A percentile compares a stretch with the other conserved stretches of the same genome.
Evolutionary conservation across 2,329 filamentous ascomycete species (phyloP).

Genomic region (Didymella sp.): DNA sequence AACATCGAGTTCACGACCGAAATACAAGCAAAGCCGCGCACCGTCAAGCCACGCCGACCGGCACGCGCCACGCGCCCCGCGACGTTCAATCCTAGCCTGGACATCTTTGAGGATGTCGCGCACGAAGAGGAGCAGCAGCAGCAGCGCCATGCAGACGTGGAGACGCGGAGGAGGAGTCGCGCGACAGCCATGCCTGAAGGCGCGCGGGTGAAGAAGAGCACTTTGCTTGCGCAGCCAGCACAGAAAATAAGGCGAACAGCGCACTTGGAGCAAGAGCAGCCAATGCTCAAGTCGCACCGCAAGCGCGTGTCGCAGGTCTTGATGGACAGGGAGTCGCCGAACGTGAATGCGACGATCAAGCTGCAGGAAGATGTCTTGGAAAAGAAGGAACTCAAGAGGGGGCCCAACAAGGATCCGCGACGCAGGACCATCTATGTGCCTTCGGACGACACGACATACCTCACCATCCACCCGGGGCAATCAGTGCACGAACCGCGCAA

Average conservation of each 20-base stretch:
- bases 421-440: slow-evolving; percentile 60
- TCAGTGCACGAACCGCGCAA: slow-evolving; percentile 36
- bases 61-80: slow-evolving; percentile 37
- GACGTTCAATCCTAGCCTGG: slow-evolving; percentile 43
- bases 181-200: slow-evolving; percentile 36
- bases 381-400: slow-evolving; percentile 43
- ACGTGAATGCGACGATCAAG: slow-evolving; percentile 40
- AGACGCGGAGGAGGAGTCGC: slow-evolving; percentile 37
- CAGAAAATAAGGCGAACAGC: slow-evolving; percentile 43
- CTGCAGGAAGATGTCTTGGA: slow-evolving; percentile 41
- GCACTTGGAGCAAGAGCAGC: slow-evolving; percentile 32
- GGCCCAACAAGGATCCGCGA: slow-evolving; percentile 51
- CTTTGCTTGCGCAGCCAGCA: slow-evolving; percentile 47
- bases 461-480: slow-evolving; percentile 60
- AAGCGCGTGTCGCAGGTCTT: slow-evolving; percentile 48
- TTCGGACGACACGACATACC: slow-evolving; percentile 58
- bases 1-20: slow-evolving; percentile 51
- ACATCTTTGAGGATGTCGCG: slow-evolving; percentile 51
- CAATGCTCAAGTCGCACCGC: slow-evolving; percentile 36
- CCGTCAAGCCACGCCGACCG: slow-evolving; percentile 46
- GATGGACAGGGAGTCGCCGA: slow-evolving; percentile 31
- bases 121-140: slow-evolving; percentile 45
- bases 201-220: slow-evolving; percentile 34
- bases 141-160: slow-evolving; percentile 22
- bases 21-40: slow-evolving; percentile 36